phyloP scores from a whole-genome alignment of 2,329 filamentous ascomycete genomes.

The Claviceps purpurea region DNA sequence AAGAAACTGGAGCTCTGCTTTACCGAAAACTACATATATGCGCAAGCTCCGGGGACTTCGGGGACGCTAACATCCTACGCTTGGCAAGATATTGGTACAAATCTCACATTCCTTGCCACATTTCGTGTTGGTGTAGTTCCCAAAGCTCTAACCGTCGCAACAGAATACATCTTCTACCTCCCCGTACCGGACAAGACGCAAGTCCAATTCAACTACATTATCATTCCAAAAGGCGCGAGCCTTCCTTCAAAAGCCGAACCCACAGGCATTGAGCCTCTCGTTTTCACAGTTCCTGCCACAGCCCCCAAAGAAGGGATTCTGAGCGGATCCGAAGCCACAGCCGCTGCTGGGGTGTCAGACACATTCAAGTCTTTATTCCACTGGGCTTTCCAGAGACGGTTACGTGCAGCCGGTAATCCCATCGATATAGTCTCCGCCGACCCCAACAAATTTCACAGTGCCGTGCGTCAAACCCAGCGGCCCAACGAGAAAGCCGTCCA shows the following conservation, averaged over 20 bases:
- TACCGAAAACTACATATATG: slow-evolving; percentile 45
- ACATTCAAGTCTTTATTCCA: slow-evolving; percentile 45
- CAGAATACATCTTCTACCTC: slow-evolving; percentile 50
- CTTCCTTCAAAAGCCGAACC: slow-evolving; percentile 34
- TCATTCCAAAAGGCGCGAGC: slow-evolving; percentile 44
- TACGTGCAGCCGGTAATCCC: slow-evolving; percentile 34
- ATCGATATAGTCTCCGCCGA: slow-evolving; percentile 39
- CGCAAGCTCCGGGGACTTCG: slow-evolving; percentile 37
- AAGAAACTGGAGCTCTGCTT: slow-evolving; percentile 57
- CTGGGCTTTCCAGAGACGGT: slow-evolving; percentile 42
- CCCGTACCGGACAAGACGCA: slow-evolving; percentile 53
- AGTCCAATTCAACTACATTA: slow-evolving; percentile 51
- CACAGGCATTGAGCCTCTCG: slow-evolving; percentile 40
- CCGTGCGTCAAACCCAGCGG: slow-evolving; percentile 41
- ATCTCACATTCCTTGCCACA: not conserved
- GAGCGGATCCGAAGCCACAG: slow-evolving; percentile 32
- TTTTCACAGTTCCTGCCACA: slow-evolving; percentile 48
- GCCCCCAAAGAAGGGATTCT: slow-evolving; percentile 48
- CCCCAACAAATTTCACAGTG: slow-evolving; percentile 42
- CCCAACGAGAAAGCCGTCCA: slow-evolving; percentile 51
- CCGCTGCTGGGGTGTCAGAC: slow-evolving; percentile 42
- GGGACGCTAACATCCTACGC: slow-evolving; percentile 41
- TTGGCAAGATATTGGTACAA: slow-evolving; percentile 48
- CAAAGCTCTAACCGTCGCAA: slow-evolving; percentile 5
- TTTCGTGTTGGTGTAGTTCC: too few species aligned